These are phyloP conservation scores for Lasiodiplodia hormozganensis DNA, from an alignment of 2,329 filamentous ascomycete species.

Conservation along the genomic window DNA sequence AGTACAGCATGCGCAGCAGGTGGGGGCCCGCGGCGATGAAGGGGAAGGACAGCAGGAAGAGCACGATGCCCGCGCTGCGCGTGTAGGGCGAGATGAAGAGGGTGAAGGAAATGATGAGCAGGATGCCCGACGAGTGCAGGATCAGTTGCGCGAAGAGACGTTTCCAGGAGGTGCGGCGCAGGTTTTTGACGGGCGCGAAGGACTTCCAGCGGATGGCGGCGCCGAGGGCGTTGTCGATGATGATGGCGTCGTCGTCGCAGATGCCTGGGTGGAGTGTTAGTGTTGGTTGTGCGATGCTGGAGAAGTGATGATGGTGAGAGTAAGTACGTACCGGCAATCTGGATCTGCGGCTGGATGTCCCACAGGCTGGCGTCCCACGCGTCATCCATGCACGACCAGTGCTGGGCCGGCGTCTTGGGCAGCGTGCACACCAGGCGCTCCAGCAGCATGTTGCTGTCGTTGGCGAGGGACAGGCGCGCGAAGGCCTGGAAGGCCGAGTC, in stretches of 20 bases:
- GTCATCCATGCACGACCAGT: slow-evolving; percentile 53
- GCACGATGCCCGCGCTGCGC: slow-evolving; percentile 21
- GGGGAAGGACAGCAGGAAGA: slow-evolving; percentile 38
- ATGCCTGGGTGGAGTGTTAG: slow-evolving; percentile 4
- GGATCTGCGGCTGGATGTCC: slow-evolving; percentile 53
- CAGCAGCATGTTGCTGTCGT: slow-evolving; percentile 54
- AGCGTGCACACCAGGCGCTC: slow-evolving; percentile 55
- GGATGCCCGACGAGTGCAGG: slow-evolving; percentile 35
- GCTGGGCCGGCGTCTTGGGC: slow-evolving; percentile 41
- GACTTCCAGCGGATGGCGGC: slow-evolving; percentile 55
- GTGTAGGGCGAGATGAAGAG: slow-evolving; percentile 30
- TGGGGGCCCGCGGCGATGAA: slow-evolving; percentile 43
- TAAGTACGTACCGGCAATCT: slow-evolving; percentile 47
- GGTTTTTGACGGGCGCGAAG: slow-evolving; percentile 45
- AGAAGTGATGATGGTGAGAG: too few species aligned
- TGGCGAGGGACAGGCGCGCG: slow-evolving; percentile 54
- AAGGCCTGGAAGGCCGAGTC: slow-evolving; percentile 58
- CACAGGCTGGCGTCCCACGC: slow-evolving; percentile 51
- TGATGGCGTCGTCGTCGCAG: slow-evolving; percentile 51
- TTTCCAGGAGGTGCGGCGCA: slow-evolving; percentile 37
- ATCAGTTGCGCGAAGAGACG: slow-evolving; percentile 36
- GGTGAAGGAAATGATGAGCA: slow-evolving; percentile 33
- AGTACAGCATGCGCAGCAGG: slow-evolving; percentile 46
- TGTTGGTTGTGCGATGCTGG: not conserved
- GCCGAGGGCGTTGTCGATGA: slow-evolving; percentile 51